Evolutionary conservation across 192 early-diverging fungal species (phyloP).

Genomic region (Piromyces finnis): DNA sequence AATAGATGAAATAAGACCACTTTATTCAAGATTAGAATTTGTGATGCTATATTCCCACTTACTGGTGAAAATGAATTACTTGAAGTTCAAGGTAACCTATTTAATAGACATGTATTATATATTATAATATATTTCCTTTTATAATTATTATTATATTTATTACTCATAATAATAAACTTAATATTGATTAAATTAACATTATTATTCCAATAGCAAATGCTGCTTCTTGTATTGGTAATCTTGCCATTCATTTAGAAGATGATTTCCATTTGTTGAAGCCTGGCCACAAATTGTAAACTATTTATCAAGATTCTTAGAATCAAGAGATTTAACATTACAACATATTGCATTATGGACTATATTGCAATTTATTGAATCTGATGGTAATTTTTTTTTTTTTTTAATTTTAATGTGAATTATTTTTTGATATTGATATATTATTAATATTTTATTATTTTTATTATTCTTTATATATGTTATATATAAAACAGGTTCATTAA

Average conservation of each 20-base stretch:
- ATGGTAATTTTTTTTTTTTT: no score
- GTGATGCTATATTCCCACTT: slow-evolving; percentile 44
- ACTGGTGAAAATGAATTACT: slow-evolving; percentile 7
- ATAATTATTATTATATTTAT: no score
- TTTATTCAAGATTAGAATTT: slow-evolving; percentile 43
- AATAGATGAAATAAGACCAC: slow-evolving; percentile 44
- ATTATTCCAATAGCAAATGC: background rate
- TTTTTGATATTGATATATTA: no score
- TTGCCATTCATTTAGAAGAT: slow-evolving; percentile 26
- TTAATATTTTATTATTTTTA: no score
- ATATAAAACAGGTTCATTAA: background rate
- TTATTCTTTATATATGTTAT: no score
- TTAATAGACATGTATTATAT: no score
- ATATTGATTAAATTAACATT: no score
- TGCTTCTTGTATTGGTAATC: background rate
- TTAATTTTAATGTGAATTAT: no score
- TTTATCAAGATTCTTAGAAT: slow-evolving; percentile 41
- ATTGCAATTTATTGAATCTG: no score
- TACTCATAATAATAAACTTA: no score
- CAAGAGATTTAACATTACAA: slow-evolving; percentile 48
- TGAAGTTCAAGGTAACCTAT: slow-evolving; percentile 59
- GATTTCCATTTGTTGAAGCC: slow-evolving; percentile 40
- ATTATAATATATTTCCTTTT: no score
- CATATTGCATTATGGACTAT: slow-evolving; percentile 77
- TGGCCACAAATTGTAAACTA: slow-evolving; percentile 49